These are phyloP conservation scores for Haplographium delicatum DNA, from an alignment of 495 filamentous ascomycete species.

Conservation along the genomic window DNA sequence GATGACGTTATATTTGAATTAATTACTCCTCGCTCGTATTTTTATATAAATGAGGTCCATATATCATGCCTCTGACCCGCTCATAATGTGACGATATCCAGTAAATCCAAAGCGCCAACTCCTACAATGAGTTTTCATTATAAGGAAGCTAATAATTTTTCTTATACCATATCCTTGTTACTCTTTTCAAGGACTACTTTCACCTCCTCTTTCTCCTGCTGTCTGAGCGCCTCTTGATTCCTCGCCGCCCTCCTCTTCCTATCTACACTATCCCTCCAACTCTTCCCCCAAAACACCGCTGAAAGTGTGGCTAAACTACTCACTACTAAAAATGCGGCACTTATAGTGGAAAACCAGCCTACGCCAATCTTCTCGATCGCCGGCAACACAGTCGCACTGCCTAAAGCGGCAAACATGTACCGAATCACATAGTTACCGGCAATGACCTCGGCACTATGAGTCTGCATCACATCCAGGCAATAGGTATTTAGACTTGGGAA, in stretches of 20 bases:
- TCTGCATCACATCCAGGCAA: slow-evolving; percentile 70
- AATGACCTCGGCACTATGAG: slow-evolving; percentile 59
- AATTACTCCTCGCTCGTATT: too few relatives aligned
- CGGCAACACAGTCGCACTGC: slow-evolving; percentile 60
- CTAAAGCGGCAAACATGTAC: slow-evolving; percentile 62
- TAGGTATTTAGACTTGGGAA: slow-evolving; percentile 72
- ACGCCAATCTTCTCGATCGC: slow-evolving; percentile 62
- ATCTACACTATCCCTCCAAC: slow-evolving; percentile 50
- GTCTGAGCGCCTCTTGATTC: slow-evolving; percentile 1
- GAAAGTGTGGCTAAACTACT: slow-evolving; percentile 49
- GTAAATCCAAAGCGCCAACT: too few relatives aligned
- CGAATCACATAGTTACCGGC: slow-evolving; percentile 69
- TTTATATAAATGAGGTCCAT: too few relatives aligned
- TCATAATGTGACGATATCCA: too few relatives aligned
- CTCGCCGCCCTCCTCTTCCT: slow-evolving; percentile 32
- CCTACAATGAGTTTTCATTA: not conserved
- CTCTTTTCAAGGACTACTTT: slow-evolving; percentile 5
- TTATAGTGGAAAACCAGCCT: slow-evolving; percentile 58
- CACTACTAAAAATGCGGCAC: slow-evolving; percentile 50
- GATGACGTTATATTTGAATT: slow-evolving; percentile 9
- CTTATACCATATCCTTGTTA: slow-evolving; percentile 18
- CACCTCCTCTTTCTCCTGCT: not conserved
- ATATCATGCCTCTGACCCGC: too few relatives aligned
- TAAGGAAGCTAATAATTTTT: not conserved
- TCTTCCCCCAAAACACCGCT: slow-evolving; percentile 44